A percentile compares a stretch with the other conserved stretches of the same genome.
These are phyloP conservation scores for Catharanthus roseus DNA, from an alignment of 257 asterid species.

Conservation along the genomic window DNA sequence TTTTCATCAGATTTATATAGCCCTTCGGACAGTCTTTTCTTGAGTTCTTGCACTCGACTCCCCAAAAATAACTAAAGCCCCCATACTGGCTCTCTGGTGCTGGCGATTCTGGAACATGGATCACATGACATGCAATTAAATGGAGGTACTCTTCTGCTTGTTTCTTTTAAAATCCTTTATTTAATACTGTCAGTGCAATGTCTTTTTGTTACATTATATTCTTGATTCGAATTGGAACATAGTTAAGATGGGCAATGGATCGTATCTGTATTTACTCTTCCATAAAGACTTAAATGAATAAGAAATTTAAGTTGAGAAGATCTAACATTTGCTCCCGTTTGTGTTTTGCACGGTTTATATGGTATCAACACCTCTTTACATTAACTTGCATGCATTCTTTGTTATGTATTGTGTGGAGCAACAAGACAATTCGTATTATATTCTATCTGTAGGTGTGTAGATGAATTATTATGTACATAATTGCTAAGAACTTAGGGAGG, in stretches of 20 bases:
- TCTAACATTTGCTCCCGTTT: background rate
- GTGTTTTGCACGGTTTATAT: background rate
- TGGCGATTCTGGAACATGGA: background rate
- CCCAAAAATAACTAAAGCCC: background rate
- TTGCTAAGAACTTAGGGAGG: background rate
- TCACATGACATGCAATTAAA: background rate
- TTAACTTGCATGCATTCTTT: background rate
- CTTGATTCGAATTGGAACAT: background rate
- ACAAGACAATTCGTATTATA: background rate
- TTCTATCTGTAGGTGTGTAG: background rate
- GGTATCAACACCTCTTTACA: background rate
- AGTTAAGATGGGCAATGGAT: background rate
- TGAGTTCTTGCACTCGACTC: background rate
- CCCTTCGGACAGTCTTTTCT: background rate
- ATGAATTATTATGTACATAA: background rate
- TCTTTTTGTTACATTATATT: background rate
- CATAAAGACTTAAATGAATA: background rate
- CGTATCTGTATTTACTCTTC: background rate
- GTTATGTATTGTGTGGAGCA: background rate
- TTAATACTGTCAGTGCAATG: background rate
- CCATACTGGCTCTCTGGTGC: background rate
- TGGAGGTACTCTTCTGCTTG: background rate
- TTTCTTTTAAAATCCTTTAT: background rate
- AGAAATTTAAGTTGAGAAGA: background rate
- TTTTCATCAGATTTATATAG: background rate